phyloP scores from a whole-genome alignment of 1,139 yeast genomes.

The Blastobotrys ciferrii region DNA sequence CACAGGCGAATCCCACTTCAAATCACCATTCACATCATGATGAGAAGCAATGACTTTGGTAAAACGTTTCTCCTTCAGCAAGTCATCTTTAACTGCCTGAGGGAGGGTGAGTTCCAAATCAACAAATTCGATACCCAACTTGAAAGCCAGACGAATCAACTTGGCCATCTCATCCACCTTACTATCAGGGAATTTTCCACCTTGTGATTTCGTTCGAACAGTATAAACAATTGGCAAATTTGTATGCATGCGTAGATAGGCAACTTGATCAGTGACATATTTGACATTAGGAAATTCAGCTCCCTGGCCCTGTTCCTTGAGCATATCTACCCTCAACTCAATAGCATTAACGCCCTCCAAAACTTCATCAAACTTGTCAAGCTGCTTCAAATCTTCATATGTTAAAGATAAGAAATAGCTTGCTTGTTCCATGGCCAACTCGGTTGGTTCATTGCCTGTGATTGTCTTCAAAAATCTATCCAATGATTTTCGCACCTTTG shows the following conservation, averaged over 20 bases:
- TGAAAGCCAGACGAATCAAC: conserved; percentile 62
- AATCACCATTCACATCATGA: conserved; percentile 63
- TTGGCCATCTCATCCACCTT: conserved; percentile 48
- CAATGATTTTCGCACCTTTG: conserved; percentile 58
- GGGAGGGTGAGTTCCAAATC: conserved; percentile 54
- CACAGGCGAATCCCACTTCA: conserved; percentile 64
- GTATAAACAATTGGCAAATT: conserved; percentile 79
- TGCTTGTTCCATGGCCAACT: conserved; percentile 37
- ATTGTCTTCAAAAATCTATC: conserved; percentile 57
- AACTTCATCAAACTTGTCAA: conserved; percentile 51
- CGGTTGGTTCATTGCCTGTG: conserved; percentile 58
- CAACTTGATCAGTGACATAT: conserved; percentile 73
- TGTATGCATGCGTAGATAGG: conserved; percentile 61
- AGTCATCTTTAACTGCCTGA: conserved; percentile 41
- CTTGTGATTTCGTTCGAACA: conserved; percentile 73
- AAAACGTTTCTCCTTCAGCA: conserved; percentile 50
- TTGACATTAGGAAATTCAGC: conserved; percentile 32
- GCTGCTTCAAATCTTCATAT: conserved; percentile 43
- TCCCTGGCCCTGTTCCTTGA: conserved; percentile 48
- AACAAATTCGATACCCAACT: conserved; percentile 53
- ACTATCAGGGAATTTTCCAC: conserved; percentile 71
- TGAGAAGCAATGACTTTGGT: conserved; percentile 80
- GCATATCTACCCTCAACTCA: conserved; percentile 76
- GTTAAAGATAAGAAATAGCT: conserved; percentile 77
- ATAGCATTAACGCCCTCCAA: conserved; percentile 73